Percentiles rank a stretch among this genome's conserved stretches.
Evolutionary conservation across 1,139 yeast genomes (phyloP).

Genomic region (Nadsonia starkeyi-henricii): DNA sequence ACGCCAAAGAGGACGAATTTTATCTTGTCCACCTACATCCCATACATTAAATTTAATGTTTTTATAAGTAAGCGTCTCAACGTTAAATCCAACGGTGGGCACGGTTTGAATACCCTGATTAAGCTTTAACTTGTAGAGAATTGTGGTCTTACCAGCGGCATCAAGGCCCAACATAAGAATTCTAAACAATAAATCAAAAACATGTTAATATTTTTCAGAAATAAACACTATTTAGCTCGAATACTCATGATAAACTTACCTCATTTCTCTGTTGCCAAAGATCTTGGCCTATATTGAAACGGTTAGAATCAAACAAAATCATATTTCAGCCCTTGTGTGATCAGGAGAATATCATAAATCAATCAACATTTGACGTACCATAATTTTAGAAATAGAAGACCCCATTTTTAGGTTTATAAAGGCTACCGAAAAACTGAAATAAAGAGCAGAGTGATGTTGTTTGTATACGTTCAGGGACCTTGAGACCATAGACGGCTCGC

Average conservation of each 20-base stretch:
- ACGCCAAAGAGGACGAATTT: conserved; percentile 86
- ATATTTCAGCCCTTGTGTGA: no score
- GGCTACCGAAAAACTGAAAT: not conserved
- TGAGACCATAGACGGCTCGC: no score
- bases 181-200: conserved; percentile 29
- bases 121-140: conserved; percentile 68
- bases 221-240: no score
- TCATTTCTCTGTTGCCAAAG: conserved; percentile 31
- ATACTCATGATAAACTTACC: no score
- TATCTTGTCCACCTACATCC: conserved; percentile 96
- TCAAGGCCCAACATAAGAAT: conserved; percentile 90
- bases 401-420: conserved; percentile 26
- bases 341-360: no score
- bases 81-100: conserved; percentile 91
- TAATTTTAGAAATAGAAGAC: conserved; percentile 32
- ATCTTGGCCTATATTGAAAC: conserved; percentile 26
- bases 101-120: conserved; percentile 71
- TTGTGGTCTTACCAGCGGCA: conserved; percentile 89
- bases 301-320: not conserved
- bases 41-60: conserved; percentile 85
- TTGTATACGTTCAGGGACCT: no score
- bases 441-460: no score
- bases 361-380: conserved; percentile 26
- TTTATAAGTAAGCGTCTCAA: conserved; percentile 80
- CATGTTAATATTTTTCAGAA: no score